Percentiles rank a stretch among this genome's conserved stretches.
Evolutionary conservation across 805 yeast species (phyloP).

Genomic region (Myxozyma neotropica): DNA sequence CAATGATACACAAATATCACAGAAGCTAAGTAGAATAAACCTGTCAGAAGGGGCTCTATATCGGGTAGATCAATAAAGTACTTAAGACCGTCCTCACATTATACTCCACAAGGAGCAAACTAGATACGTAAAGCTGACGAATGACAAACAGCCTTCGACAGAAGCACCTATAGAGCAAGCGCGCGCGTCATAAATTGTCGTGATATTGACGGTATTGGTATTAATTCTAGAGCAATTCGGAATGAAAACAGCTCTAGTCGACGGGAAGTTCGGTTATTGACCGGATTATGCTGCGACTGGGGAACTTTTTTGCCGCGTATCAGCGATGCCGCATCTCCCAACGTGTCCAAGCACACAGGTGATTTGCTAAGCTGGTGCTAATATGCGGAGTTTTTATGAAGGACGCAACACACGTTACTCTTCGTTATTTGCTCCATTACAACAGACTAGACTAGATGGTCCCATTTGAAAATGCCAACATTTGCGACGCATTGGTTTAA

Average conservation of each 20-base stretch:
- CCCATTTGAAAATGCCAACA: too few species aligned
- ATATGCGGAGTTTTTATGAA: neutral
- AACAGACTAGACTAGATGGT: too few species aligned
- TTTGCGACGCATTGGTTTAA: too few species aligned
- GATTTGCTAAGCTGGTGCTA: neutral
- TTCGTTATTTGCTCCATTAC: too few species aligned
- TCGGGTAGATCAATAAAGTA: neutral
- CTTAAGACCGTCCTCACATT: too few species aligned
- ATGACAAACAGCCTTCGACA: neutral
- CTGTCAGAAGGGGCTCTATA: neutral
- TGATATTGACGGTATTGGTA: neutral
- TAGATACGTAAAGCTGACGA: neutral
- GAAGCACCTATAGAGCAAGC: constrained; percentile 1
- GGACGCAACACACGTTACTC: too few species aligned
- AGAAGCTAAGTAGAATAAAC: too few species aligned
- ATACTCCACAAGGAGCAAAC: too few species aligned
- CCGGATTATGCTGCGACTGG: too few species aligned
- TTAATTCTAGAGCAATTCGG: neutral
- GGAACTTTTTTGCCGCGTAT: constrained; percentile 10
- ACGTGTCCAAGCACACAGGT: neutral
- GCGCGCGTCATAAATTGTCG: neutral
- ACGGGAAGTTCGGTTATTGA: too few species aligned
- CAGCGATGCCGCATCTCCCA: constrained; percentile 5
- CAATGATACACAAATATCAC: neutral
- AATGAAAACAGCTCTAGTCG: too few species aligned